These are phyloP conservation scores for Pseudovirgaria hyperparasitica DNA, from an alignment of 2,329 filamentous ascomycete species.

Conservation along the genomic window DNA sequence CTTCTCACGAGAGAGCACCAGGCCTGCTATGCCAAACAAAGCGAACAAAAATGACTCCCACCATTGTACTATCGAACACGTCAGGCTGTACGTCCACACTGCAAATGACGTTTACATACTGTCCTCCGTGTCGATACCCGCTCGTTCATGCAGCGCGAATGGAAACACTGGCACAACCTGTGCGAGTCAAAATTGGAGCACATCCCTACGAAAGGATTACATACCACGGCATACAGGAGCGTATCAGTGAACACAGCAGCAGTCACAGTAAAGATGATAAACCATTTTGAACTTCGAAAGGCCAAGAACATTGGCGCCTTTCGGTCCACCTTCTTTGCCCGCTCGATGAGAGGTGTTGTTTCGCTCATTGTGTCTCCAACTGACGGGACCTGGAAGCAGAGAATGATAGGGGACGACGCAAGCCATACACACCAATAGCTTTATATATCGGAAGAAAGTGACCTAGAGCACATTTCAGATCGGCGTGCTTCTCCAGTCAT, in stretches of 20 bases:
- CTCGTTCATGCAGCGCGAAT: constrained; percentile 7
- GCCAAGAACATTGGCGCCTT: constrained; percentile 1
- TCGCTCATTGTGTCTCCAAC: no score
- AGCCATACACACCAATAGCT: no score
- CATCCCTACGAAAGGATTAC: constrained; percentile 2
- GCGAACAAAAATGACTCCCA: constrained; percentile 7
- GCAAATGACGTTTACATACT: constrained; percentile 1
- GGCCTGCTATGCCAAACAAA: constrained; percentile 6
- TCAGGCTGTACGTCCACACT: neutral
- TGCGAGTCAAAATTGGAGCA: constrained; percentile 8
- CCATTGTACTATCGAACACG: constrained; percentile 4
- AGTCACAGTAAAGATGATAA: constrained; percentile 8
- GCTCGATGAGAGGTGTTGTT: no score
- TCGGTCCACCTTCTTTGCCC: no score
- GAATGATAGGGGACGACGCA: no score
- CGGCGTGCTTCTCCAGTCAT: no score
- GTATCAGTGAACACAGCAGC: constrained; percentile 5
- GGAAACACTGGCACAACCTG: constrained; percentile 8
- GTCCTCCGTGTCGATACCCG: constrained; percentile 3
- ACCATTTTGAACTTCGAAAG: constrained; percentile 6
- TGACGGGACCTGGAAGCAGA: no score
- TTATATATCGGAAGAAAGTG: no score
- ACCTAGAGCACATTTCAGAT: no score
- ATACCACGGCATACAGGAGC: neutral
- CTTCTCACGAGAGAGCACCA: constrained; percentile 7